Evolutionary conservation across 768 basidiomycete species (phyloP), one percentile per base, ranked within the genome.

Genomic region (Boletus rex-veris): DNA sequence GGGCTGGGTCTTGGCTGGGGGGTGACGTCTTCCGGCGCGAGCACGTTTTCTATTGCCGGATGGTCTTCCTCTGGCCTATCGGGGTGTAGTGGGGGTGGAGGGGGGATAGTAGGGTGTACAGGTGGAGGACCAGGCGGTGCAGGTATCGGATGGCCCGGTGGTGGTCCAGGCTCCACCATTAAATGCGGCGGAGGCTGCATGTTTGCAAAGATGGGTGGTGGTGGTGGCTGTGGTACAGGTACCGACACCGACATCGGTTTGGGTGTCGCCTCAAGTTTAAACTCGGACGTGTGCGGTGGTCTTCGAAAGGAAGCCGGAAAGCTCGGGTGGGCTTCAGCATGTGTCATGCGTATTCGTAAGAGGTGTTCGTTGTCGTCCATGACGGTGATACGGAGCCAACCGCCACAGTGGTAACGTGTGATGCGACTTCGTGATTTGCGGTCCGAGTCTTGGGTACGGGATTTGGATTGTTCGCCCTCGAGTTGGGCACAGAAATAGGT

Each of bases 301-400:
- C 70, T 50, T 31, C 70, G 65, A 60, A 70, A 70, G 14, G 69
- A 71, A 0, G 68, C 65, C 0, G 69, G 69, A 49, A 70, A 70
- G 48, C 62, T 62, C 1, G 69, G 68, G 45, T 70, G 69, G 0
- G 70, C 69, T 37, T 70, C 70, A 18, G 70, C 67, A 37, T 70
- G 69, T 0, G 69, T 72, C 70, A 70, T 70, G 49, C 69, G 69
- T 61, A 70, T 72, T 28, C 69, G 69, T 31, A 70, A 51, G 26
- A 72, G 68, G 28, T 61, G 62, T 41, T 70, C 69, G 41, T 72
- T 70, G 49, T 70, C 70, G 19, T 70, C 70, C 70, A 70, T 68
- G 53, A 72, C 71, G 28, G 69, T 70, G 55, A 70, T 72, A 19
- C 70, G 69, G 21, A 70, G 61, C 69, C 69, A 70, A 16, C 69